These are phyloP conservation scores for Dendrocalamus sinicus DNA, from an alignment of 176 grass and related monocot genomes.

Conservation along the genomic window DNA sequence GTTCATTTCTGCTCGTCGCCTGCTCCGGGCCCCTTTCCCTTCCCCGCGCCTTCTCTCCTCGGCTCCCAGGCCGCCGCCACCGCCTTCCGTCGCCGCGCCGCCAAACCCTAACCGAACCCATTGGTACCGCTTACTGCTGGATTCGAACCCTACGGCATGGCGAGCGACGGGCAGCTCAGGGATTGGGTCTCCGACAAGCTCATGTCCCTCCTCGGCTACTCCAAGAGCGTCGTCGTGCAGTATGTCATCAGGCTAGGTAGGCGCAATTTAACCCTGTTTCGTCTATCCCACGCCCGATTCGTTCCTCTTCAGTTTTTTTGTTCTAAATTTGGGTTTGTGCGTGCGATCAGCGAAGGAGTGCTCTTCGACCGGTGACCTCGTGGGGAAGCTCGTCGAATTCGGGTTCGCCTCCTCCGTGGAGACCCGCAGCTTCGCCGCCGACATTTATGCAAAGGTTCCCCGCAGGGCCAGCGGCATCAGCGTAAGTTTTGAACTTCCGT, in stretches of 20 bases:
- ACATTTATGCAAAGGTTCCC: constrained; percentile 71
- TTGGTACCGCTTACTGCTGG: not conserved
- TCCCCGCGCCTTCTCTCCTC: not conserved
- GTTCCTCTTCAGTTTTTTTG: constrained; percentile 1
- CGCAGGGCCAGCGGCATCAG: constrained; percentile 61
- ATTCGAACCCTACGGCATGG: constrained; percentile 45
- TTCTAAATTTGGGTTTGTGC: constrained; percentile 17
- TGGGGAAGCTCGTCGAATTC: constrained; percentile 66
- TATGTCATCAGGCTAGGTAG: constrained; percentile 85
- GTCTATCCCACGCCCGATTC: not conserved
- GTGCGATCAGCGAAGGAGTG: constrained; percentile 71
- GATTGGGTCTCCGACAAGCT: constrained; percentile 88
- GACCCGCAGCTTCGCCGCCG: constrained; percentile 61
- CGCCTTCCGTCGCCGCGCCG: not conserved
- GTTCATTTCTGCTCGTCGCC: not conserved
- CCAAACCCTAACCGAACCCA: constrained; percentile 26
- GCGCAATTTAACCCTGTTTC: not conserved
- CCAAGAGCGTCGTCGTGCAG: constrained; percentile 64
- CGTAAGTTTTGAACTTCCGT: constrained; percentile 43
- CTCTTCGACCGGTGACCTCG: constrained; percentile 62
- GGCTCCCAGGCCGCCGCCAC: too few species aligned
- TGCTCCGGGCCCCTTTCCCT: not conserved
- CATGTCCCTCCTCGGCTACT: constrained; percentile 76
- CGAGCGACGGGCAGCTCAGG: constrained; percentile 63
- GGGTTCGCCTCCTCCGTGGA: constrained; percentile 60